These are phyloP conservation scores for Lasiodiplodia citricola DNA, from an alignment of 2,329 filamentous ascomycete genomes.

Conservation along the genomic window DNA sequence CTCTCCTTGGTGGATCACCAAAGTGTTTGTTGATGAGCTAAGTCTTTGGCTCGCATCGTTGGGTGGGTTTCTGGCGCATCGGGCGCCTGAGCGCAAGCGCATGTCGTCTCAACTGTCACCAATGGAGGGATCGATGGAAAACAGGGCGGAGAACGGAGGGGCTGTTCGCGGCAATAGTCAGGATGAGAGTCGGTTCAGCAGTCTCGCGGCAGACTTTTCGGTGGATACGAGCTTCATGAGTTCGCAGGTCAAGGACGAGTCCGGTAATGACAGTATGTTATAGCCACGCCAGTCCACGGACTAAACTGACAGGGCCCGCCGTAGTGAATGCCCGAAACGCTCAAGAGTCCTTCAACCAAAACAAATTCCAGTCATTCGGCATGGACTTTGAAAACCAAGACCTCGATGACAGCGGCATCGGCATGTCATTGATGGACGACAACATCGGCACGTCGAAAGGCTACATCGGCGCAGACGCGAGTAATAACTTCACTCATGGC, in stretches of 20 bases:
- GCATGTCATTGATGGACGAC: conserved; percentile 29
- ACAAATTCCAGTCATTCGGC: conserved; percentile 24
- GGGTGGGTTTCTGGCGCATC: conserved; percentile 79
- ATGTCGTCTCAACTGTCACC: conserved; percentile 37
- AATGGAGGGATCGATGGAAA: conserved; percentile 38
- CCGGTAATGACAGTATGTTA: conserved; percentile 26
- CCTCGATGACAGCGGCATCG: conserved; percentile 30
- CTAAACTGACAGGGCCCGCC: conserved; percentile 21
- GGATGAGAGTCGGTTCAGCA: conserved; percentile 46
- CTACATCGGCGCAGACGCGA: conserved; percentile 20
- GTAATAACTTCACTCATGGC: conserved; percentile 16
- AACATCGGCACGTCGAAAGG: conserved; percentile 19
- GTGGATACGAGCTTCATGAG: conserved; percentile 30
- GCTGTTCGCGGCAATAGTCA: conserved; percentile 39
- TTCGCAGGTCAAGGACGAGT: conserved; percentile 24
- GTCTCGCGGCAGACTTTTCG: conserved; percentile 44
- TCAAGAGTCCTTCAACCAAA: conserved; percentile 24
- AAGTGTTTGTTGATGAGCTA: conserved; percentile 96
- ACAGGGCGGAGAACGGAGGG: conserved; percentile 39
- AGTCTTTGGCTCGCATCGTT: conserved; percentile 86
- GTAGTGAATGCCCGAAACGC: conserved; percentile 19
- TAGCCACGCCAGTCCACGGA: conserved; percentile 14
- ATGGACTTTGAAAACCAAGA: conserved; percentile 27
- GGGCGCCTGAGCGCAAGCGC: conserved; percentile 34
- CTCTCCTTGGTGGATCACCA: conserved; percentile 93